Evolutionary conservation across 164 flowering plant genomes (phyloP).

Genomic region (Nymphaea thermarum): DNA sequence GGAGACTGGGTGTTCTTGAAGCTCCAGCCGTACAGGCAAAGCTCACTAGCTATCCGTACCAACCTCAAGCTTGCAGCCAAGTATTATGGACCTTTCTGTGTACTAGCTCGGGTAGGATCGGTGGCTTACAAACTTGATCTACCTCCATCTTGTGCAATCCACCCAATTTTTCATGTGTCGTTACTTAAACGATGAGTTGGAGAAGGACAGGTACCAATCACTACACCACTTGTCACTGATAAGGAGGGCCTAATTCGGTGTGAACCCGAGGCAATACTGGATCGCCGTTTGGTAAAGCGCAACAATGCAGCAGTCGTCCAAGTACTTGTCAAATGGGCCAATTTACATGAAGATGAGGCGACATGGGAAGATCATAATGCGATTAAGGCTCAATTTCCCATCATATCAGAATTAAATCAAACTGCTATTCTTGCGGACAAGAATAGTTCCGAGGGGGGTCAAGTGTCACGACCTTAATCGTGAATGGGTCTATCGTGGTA

Average conservation of each 20-base stretch:
- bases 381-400: too few relatives aligned
- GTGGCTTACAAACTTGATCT: conserved; percentile 3
- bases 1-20: conserved; percentile 1
- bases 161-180: conserved; percentile 6
- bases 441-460: too few relatives aligned
- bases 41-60: not conserved
- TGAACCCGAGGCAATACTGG: not conserved
- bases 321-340: not conserved
- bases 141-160: not conserved
- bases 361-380: not conserved
- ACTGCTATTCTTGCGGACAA: too few relatives aligned
- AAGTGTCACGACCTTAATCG: too few relatives aligned
- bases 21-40: conserved; percentile 2
- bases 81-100: conserved; percentile 3
- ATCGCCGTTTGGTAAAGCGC: not conserved
- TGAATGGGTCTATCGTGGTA: too few relatives aligned
- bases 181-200: not conserved
- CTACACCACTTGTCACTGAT: not conserved
- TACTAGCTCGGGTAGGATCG: not conserved
- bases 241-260: not conserved
- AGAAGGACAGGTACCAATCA: not conserved
- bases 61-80: not conserved
- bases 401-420: too few relatives aligned
- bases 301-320: not conserved
- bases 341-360: not conserved